phyloP scores from a whole-genome alignment of 2,329 filamentous ascomycete species.

The Leptographium flavum region DNA sequence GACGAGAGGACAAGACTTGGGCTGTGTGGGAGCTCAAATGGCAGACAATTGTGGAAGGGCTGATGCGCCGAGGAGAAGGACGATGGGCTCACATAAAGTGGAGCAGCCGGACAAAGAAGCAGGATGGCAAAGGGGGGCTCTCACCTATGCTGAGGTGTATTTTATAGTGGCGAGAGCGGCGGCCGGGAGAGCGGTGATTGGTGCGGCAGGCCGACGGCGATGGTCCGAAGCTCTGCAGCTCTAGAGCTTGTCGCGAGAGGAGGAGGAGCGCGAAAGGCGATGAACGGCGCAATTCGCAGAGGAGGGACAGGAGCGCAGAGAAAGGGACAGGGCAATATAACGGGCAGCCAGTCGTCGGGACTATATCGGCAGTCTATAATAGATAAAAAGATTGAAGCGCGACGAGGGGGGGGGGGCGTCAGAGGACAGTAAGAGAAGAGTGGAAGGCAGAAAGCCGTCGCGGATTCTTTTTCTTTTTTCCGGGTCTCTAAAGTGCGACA shows the following conservation, averaged over 20 bases:
- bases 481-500: slow-evolving; percentile 3
- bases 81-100: background rate
- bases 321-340: background rate
- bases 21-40: background rate
- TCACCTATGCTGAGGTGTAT: too few relatives aligned
- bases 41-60: background rate
- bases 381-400: background rate
- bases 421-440: too few relatives aligned
- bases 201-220: too few relatives aligned
- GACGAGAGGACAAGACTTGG: background rate
- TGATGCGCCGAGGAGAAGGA: background rate
- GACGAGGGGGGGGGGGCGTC: background rate
- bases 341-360: background rate
- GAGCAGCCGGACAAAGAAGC: background rate
- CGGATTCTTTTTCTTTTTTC: background rate
- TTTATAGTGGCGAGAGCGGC: too few relatives aligned
- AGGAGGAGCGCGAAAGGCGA: too few relatives aligned
- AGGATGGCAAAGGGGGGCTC: background rate
- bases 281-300: background rate
- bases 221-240: too few relatives aligned
- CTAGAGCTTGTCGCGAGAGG: too few relatives aligned
- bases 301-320: background rate
- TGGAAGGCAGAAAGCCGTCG: background rate
- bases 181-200: too few relatives aligned
- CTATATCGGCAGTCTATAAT: slow-evolving; percentile 2